Base-by-base conservation (phyloP, 805 yeast species). In the Jamesozyma rosinii region DNA sequence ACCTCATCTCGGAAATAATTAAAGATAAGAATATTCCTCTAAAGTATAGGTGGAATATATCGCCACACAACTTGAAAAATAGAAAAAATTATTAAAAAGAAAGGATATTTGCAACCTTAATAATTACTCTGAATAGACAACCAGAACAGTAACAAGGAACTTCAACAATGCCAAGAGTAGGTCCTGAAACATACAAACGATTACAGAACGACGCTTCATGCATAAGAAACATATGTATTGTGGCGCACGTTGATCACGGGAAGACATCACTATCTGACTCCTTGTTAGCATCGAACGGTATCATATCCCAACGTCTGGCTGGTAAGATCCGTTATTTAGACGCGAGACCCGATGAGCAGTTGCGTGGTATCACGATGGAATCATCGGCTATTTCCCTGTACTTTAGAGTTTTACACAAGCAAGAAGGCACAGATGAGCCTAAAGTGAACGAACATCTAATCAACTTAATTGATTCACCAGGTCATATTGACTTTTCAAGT, bases 171-270 rank as follows among this genome's bases (percentile, higher is more conserved):
- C 57, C 77, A 76, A 76, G 74, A 61, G 70, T 85, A 20, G 73
- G 84, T 2, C 71, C 82, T 4, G 81, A 77, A 33, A 79, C 80
- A 26, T 73, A 87, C 29, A 70, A 75, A 27, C 63, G 75, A 49
- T 67, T 88, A 17, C 97, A 90, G 61, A 70, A 70, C 50, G 75
- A 82, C 49, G 79, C 95, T 0, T 65, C 73, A 14, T 69, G 77
- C 47, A 79, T 90, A 26, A 72, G 98, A 47, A 92, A 92, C 63
- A 86, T 92, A 36, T 92, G 98, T 65, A 87, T 92, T 48, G 71
- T 92, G 40, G 99, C 99, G 0, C 99, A 92, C 64, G 98, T 92
- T 20, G 99, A 92, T 62, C 99, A 92, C 59, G 99, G 99, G 22
- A 92, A 92, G 66, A 92, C 99, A 0, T 86, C 97, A 1, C 69